phyloP scores from a whole-genome alignment of 176 grass and related monocot genomes.

The Lolium perenne region DNA sequence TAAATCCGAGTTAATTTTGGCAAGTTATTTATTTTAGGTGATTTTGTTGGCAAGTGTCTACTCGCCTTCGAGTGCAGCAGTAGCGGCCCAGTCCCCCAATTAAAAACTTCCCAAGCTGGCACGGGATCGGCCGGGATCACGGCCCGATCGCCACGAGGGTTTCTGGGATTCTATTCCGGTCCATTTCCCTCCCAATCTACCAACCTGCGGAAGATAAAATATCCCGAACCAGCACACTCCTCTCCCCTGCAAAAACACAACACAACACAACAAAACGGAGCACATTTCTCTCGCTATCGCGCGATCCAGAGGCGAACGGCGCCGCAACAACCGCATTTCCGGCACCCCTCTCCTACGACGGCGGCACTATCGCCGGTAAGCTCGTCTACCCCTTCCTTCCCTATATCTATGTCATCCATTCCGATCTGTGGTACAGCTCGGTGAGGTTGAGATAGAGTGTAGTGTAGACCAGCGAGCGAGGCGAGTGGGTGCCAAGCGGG shows the following conservation, averaged over 20 bases:
- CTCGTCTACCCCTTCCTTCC: background rate
- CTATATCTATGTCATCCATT: background rate
- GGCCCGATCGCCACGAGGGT: too few relatives aligned
- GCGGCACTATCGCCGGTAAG: background rate
- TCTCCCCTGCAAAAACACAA: background rate
- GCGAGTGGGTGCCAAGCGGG: background rate
- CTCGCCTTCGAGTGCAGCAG: too few relatives aligned
- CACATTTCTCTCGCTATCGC: background rate
- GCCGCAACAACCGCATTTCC: background rate
- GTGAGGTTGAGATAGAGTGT: background rate
- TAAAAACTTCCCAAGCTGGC: too few relatives aligned
- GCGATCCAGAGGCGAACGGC: background rate
- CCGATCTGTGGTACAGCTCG: background rate
- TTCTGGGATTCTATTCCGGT: too few relatives aligned
- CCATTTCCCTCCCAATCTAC: too few relatives aligned
- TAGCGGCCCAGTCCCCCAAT: too few relatives aligned
- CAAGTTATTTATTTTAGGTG: too few relatives aligned
- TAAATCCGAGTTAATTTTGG: too few relatives aligned
- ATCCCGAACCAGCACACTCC: too few relatives aligned
- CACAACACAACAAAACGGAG: constrained; percentile 7
- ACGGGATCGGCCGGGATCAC: too few relatives aligned
- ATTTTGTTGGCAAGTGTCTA: too few relatives aligned
- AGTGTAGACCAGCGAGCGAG: background rate
- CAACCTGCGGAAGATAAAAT: too few relatives aligned
- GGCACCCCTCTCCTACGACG: background rate